A percentile compares a stretch with the other conserved stretches of the same genome.
Evolutionary conservation across 78 protist species (phyloP).

Genomic region (Tieghemostelium lacteum): DNA sequence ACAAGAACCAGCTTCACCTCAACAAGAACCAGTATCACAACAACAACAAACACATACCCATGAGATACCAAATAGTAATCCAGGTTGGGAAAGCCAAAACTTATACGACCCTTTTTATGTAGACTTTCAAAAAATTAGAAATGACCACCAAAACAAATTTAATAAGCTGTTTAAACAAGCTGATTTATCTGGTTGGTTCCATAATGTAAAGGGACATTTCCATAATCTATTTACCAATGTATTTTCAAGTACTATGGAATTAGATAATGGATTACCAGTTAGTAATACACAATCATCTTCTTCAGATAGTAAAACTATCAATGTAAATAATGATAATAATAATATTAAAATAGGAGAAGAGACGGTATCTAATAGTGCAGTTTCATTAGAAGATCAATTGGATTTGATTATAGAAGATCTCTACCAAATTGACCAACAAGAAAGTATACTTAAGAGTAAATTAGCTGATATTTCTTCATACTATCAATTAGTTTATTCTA

Average conservation of each 20-base stretch:
- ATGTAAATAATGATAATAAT: too few species aligned
- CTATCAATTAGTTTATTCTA: neutral
- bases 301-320: neutral
- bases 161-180: too few species aligned
- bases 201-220: too few species aligned
- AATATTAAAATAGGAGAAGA: too few species aligned
- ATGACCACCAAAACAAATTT: neutral
- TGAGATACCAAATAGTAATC: neutral
- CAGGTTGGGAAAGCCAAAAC: neutral
- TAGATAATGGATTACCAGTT: neutral
- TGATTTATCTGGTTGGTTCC: too few species aligned
- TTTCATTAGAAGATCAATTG: neutral
- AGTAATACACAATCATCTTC: neutral
- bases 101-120: neutral
- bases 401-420: slow-evolving; percentile 26
- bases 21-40: neutral
- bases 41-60: neutral
- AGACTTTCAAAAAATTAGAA: neutral
- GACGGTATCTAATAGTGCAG: neutral
- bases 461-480: slow-evolving; percentile 10
- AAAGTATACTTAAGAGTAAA: slow-evolving; percentile 7
- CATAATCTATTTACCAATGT: too few species aligned
- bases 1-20: too few species aligned
- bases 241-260: too few species aligned
- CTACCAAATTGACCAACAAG: slow-evolving; percentile 9